phyloP scores from a whole-genome alignment of 345 rosid genomes.

The Eucalyptus globulus region DNA sequence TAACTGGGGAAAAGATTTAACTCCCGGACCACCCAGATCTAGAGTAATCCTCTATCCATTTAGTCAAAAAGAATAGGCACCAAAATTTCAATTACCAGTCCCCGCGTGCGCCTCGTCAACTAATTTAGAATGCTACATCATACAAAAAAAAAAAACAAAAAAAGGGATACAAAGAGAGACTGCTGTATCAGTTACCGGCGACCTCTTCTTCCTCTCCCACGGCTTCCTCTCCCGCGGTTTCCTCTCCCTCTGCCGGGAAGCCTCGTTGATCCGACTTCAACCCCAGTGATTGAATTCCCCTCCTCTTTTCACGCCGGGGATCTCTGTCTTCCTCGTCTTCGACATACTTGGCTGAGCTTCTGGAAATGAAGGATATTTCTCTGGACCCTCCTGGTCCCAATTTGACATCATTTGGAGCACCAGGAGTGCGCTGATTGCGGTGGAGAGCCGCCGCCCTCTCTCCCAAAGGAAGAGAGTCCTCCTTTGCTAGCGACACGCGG shows the following conservation, averaged over 20 bases:
- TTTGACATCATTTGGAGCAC: constrained; percentile 36
- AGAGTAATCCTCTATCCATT: neutral
- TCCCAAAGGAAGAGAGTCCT: constrained; percentile 67
- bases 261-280: constrained; percentile 32
- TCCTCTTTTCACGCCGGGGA: constrained; percentile 22
- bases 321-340: constrained; percentile 49
- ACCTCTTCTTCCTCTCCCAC: constrained; percentile 23
- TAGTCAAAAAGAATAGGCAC: neutral
- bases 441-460: constrained; percentile 68
- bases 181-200: neutral
- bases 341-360: constrained; percentile 43
- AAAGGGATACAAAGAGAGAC: neutral
- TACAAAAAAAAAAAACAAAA: neutral
- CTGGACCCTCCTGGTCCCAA: constrained; percentile 88
- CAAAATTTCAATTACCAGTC: neutral
- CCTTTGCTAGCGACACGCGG: constrained; percentile 46
- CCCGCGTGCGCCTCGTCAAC: neutral
- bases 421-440: constrained; percentile 13
- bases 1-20: neutral
- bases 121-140: neutral
- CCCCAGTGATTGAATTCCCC: constrained; percentile 81
- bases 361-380: constrained; percentile 65
- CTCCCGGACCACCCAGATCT: neutral
- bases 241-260: constrained; percentile 34
- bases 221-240: constrained; percentile 18